phyloP scores from a whole-genome alignment of 805 yeast genomes.

The Wickerhamiella azymoides region DNA sequence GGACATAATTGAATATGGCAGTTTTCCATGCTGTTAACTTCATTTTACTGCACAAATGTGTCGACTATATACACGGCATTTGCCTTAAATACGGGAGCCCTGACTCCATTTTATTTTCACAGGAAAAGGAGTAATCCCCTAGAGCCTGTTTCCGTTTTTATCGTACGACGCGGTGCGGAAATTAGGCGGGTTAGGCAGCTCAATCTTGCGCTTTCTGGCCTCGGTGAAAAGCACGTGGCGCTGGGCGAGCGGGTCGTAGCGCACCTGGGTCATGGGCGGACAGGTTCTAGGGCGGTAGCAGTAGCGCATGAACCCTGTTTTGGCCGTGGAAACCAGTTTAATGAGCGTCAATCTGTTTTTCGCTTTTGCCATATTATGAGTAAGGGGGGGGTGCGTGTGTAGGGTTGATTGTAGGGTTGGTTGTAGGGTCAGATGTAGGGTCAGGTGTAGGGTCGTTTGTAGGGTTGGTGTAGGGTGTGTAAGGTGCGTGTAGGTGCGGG shows the following conservation, averaged over 20 bases:
- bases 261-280: constrained; percentile 61
- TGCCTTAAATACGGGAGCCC: too few relatives aligned
- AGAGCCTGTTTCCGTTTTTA: constrained; percentile 11
- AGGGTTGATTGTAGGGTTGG: not conserved
- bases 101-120: too few relatives aligned
- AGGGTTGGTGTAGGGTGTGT: too few relatives aligned
- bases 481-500: too few relatives aligned
- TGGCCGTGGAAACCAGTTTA: constrained; percentile 75
- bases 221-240: constrained; percentile 88
- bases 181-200: constrained; percentile 19
- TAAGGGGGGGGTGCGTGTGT: not conserved
- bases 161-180: constrained; percentile 16
- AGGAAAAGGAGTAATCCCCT: too few relatives aligned
- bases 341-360: constrained; percentile 72
- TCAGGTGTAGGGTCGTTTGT: too few relatives aligned
- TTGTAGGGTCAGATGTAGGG: too few relatives aligned
- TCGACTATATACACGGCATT: too few relatives aligned
- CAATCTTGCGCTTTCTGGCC: constrained; percentile 68
- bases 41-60: too few relatives aligned
- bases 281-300: constrained; percentile 71
- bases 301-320: constrained; percentile 77
- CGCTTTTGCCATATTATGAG: constrained; percentile 37
- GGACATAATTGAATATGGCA: too few relatives aligned
- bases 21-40: too few relatives aligned
- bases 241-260: constrained; percentile 73